Base-by-base conservation (phyloP, 2,329 filamentous ascomycete species). In the Talaromyces rugulosus region DNA sequence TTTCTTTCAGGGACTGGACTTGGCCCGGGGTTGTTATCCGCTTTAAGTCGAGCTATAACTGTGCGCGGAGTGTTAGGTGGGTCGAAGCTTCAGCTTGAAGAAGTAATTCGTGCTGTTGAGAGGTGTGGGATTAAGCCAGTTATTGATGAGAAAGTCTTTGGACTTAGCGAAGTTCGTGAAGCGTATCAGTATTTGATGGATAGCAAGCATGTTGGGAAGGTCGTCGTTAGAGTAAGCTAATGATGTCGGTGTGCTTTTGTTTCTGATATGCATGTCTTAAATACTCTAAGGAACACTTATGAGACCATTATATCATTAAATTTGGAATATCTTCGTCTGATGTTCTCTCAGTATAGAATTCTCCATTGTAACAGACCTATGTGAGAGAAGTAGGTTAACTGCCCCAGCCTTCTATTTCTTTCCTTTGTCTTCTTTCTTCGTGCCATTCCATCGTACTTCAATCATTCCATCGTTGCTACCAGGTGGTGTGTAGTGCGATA, bases 31-130 rank as follows among this genome's bases (percentile, higher is more conserved):
- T 73, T 82, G 70, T 71, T 0, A 76, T 74, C 3, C 79, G 84
- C 66, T 69, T 87, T 56, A 83, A 85, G 40, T 74, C 76, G 31
- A 68, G 86, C 64, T 74, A 64, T 65, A 72, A 79, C 61, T 72
- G 81, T 86, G 4, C 76, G 85, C 2, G 85, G 85, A 61, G 71
- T 87, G 8, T 74, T 85, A 40, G 84, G 86, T 4, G 85, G 85
- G 5, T 82, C 78, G 59, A 78, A 82, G 66, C 73, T 77, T 44
- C 79, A 84, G 69, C 83, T 87, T 71, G 79, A 84, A 67, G 83
- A 85, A 33, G 86, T 87, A 85, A 81, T 82, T 64, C 71, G 74
- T 16, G 82, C 83, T 0, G 83, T 87, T 60, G 84, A 87, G 72
- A 80, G 78, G n/a, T 85, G 84, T 63, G 72, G 85, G 62, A 83